These are phyloP conservation scores for Beta macrorhiza DNA, from an alignment of 179 eudicot species.

Conservation along the genomic window DNA sequence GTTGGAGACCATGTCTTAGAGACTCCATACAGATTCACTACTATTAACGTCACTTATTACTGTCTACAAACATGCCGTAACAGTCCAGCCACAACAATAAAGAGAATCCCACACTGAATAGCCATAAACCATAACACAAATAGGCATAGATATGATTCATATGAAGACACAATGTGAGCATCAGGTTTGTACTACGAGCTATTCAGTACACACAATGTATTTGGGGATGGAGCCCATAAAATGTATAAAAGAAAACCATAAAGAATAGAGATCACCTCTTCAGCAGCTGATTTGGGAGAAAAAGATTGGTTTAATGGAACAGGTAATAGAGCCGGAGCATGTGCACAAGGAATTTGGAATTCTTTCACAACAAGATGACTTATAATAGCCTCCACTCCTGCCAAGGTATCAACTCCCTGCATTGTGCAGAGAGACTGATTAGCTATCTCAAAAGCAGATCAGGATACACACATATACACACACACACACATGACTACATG, in stretches of 20 bases:
- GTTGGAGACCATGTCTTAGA: too few species aligned
- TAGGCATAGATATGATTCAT: neutral
- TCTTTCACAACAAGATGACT: slow-evolving; percentile 90
- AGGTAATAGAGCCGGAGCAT: slow-evolving; percentile 87
- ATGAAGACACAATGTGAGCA: neutral
- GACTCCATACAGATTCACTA: too few species aligned
- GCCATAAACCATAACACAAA: neutral
- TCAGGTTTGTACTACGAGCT: neutral
- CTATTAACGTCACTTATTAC: too few species aligned
- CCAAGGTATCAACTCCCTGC: slow-evolving; percentile 88
- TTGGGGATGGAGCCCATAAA: neutral
- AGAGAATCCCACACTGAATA: neutral
- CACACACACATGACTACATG: too few species aligned
- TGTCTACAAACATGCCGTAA: neutral
- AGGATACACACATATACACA: neutral
- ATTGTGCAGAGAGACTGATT: slow-evolving; percentile 23
- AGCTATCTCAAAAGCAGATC: slow-evolving; percentile 19
- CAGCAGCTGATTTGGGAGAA: slow-evolving; percentile 91
- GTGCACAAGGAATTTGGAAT: slow-evolving; percentile 91
- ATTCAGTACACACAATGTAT: neutral
- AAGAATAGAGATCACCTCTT: slow-evolving; percentile 55
- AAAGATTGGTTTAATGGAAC: slow-evolving; percentile 52
- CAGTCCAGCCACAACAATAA: neutral
- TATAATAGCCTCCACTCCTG: slow-evolving; percentile 90
- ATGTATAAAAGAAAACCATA: neutral